Evolutionary conservation across 2,329 filamentous ascomycete species (phyloP).

Genomic region (Penicillium sp.): DNA sequence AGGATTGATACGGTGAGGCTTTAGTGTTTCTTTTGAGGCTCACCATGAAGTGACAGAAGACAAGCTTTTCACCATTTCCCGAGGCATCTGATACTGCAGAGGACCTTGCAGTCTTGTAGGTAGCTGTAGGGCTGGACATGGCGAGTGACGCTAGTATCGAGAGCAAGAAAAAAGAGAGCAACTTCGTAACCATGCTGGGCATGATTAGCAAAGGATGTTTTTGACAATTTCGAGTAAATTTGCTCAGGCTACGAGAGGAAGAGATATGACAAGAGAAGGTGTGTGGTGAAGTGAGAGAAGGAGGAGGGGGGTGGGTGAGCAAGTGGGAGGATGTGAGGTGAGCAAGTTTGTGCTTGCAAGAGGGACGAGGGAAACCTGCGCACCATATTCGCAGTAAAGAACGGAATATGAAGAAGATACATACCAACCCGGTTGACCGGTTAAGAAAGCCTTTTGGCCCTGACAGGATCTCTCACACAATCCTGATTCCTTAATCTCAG

Average conservation of each 20-base stretch:
- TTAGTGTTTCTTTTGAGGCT: neutral
- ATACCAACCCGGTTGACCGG: neutral
- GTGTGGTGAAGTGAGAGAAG: neutral
- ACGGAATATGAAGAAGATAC: neutral
- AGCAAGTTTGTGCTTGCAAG: neutral
- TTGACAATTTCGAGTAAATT: neutral
- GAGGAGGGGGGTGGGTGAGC: neutral
- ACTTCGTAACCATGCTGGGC: slow-evolving; percentile 18
- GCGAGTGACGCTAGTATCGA: slow-evolving; percentile 18
- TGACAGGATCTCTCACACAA: neutral
- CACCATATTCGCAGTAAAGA: too few relatives aligned
- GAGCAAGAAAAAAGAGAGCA: slow-evolving; percentile 21
- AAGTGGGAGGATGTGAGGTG: neutral
- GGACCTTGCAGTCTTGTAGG: neutral
- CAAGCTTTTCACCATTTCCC: slow-evolving; percentile 31
- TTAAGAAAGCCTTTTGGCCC: neutral
- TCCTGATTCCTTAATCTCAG: neutral
- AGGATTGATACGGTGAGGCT: neutral
- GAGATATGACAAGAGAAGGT: neutral
- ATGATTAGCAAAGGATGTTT: neutral
- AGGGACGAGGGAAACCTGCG: neutral
- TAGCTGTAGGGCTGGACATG: slow-evolving; percentile 18
- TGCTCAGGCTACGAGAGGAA: too few relatives aligned
- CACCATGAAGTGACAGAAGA: slow-evolving; percentile 53
- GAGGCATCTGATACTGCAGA: slow-evolving; percentile 4